Evolutionary conservation across 192 early-diverging fungal genomes (phyloP), one percentile per base, ranked within the genome.

Genomic region (Allomyces macrogynus): DNA sequence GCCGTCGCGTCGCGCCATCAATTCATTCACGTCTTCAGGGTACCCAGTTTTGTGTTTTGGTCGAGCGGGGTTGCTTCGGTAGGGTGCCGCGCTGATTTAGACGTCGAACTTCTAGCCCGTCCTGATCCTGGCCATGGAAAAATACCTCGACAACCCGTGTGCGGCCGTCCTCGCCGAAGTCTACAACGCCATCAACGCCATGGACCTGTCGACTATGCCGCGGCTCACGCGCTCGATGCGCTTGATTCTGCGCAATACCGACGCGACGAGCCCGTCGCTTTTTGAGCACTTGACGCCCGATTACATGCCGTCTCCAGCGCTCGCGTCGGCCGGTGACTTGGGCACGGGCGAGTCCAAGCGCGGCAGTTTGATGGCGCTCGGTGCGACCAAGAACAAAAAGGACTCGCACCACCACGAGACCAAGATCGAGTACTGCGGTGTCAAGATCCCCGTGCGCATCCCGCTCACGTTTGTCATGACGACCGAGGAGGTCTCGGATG

Each of bases 391-490:
- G 67, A 78, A 79, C 64, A 80, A 88, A 73, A 90, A 91, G 71
- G 93, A 95, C 79, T 78, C 89, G 64, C 89, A 87, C 61, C 88
- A 84, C 65, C 92, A 83, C 68, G 89, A 91, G 67, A 93, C 91
- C 0, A 86, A 86, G 62, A 79, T 92, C 11, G 79, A 80, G n/a
- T 93, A 90, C 67, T 83, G 86, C 63, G 85, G 84, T 14, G 86
- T 91, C 66, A 90, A 86, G 70, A 76, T 93, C 23, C 87, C 89
- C 7, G 86, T 95, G n/a, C 74, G 87, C 63, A 87, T 95, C 18
- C 92, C 92, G 0, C 75, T 93, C 64, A 87, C 86, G 9, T 75
- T 92, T 40, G 32, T 40, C 4, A 40, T 40, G 32, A 40, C 32
- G 32, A 40, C 32, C 7, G 32, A 40, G 32, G 32, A 40, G 32